Percentiles rank a stretch among this genome's conserved stretches.
Conservation (phyloP, 352 stramenopile genomes). For the Phytophthora constricta region DNA sequence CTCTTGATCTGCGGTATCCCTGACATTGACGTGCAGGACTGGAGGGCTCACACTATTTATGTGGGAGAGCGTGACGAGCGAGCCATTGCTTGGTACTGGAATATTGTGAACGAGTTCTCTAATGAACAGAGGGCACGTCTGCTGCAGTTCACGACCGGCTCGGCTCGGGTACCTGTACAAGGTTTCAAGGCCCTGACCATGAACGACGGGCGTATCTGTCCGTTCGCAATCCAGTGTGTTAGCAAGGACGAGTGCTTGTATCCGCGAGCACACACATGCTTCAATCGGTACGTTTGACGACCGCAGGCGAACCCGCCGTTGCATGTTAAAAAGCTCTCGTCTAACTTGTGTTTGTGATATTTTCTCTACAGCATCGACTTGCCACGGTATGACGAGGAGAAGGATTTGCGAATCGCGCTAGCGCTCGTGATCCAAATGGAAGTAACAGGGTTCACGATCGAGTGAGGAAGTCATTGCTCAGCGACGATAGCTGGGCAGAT, state of each 20-base stretch:
- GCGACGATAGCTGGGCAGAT: slow-evolving; percentile 17
- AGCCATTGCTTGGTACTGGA: slow-evolving; percentile 98
- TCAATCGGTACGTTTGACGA: slow-evolving; percentile 70
- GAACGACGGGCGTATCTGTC: slow-evolving; percentile 88
- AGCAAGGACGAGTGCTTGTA: slow-evolving; percentile 82
- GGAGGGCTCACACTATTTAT: slow-evolving; percentile 98
- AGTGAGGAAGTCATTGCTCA: slow-evolving; percentile 42
- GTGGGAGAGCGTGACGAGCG: slow-evolving; percentile 84
- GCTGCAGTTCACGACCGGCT: slow-evolving; percentile 98
- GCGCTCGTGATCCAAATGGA: slow-evolving; percentile 90
- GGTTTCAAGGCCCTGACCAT: slow-evolving; percentile 90
- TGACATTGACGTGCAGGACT: slow-evolving; percentile 96
- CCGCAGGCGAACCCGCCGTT: not conserved
- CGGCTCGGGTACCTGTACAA: slow-evolving; percentile 92
- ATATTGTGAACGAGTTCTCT: slow-evolving; percentile 93
- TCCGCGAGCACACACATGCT: slow-evolving; percentile 85
- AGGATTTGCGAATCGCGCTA: slow-evolving; percentile 78
- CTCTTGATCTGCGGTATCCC: slow-evolving; percentile 98
- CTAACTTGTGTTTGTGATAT: slow-evolving; percentile 2
- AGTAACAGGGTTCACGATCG: slow-evolving; percentile 87
- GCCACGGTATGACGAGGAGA: slow-evolving; percentile 76
- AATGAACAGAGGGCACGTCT: slow-evolving; percentile 96
- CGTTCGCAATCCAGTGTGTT: slow-evolving; percentile 89
- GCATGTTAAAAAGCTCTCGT: too few species aligned
- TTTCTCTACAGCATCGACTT: slow-evolving; percentile 67